phyloP scores from a whole-genome alignment of 1,284 basidiomycete genomes.

The Testicularia cyperi region DNA sequence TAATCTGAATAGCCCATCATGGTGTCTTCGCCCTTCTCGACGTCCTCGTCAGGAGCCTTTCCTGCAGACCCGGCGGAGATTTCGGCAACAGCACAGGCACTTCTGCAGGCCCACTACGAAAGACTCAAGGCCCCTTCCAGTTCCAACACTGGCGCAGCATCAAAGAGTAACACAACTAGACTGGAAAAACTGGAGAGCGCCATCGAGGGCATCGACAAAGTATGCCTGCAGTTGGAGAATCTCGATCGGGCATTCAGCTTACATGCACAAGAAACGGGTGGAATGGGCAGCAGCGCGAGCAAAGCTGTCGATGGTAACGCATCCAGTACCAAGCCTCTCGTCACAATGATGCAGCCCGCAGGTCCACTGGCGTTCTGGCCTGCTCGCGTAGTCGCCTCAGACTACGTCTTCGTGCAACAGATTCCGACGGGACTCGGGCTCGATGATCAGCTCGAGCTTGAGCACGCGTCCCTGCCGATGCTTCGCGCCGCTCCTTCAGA shows the following conservation, averaged over 20 bases:
- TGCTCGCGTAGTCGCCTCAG: slow-evolving; percentile 3
- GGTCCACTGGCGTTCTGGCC: slow-evolving; percentile 31
- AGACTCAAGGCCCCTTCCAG: slow-evolving; percentile 4
- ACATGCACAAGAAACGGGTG: no score
- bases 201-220: slow-evolving; percentile 6
- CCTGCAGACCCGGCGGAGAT: slow-evolving; percentile 17
- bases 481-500: background rate
- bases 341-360: slow-evolving; percentile 12
- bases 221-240: slow-evolving; percentile 32
- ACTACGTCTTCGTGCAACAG: slow-evolving; percentile 11
- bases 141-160: background rate
- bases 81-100: slow-evolving; percentile 32
- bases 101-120: slow-evolving; percentile 23
- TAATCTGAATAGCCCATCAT: no score
- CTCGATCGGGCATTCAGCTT: no score
- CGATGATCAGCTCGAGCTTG: slow-evolving; percentile 7
- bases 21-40: no score
- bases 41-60: no score
- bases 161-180: no score
- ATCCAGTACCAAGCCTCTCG: no score
- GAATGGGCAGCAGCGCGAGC: no score
- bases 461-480: slow-evolving; percentile 11
- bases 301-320: no score
- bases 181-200: slow-evolving; percentile 12
- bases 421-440: slow-evolving; percentile 4